Conservation (phyloP, 2,329 filamentous ascomycete species). For the Colletotrichum tamarilloi region DNA sequence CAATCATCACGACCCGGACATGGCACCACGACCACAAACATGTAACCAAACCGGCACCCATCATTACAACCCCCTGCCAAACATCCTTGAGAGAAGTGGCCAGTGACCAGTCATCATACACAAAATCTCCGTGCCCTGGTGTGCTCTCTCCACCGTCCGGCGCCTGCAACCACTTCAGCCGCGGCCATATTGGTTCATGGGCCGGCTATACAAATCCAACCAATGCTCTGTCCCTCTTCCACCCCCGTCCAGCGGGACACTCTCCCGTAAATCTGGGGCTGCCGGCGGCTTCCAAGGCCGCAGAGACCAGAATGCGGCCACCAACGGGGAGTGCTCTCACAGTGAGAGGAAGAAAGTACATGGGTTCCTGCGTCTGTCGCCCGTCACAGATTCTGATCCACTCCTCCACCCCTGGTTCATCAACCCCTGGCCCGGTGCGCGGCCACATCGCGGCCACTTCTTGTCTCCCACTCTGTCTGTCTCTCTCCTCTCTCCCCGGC, state of each 20-base stretch:
- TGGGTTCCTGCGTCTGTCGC: slow-evolving; percentile 10
- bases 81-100: background rate
- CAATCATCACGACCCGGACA: background rate
- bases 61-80: slow-evolving; percentile 5
- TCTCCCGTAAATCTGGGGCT: slow-evolving; percentile 23
- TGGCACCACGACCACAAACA: background rate
- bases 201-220: background rate
- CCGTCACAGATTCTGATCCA: slow-evolving; percentile 17
- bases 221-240: background rate
- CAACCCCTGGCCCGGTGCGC: slow-evolving; percentile 11
- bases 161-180: slow-evolving; percentile 7
- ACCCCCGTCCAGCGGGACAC: slow-evolving; percentile 1
- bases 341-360: background rate
- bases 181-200: slow-evolving; percentile 6
- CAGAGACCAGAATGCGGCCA: background rate
- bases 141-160: background rate
- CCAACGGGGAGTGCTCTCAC: background rate
- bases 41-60: slow-evolving; percentile 12
- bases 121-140: background rate
- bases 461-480: background rate
- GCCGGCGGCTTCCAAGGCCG: background rate
- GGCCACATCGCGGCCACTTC: slow-evolving; percentile 9
- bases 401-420: background rate
- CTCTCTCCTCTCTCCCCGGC: no score
- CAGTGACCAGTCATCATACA: background rate